Percentiles rank a stretch among this genome's conserved stretches.
These are phyloP conservation scores for Scedosporium dehoogii DNA, from an alignment of 2,329 filamentous ascomycete species.

Conservation along the genomic window DNA sequence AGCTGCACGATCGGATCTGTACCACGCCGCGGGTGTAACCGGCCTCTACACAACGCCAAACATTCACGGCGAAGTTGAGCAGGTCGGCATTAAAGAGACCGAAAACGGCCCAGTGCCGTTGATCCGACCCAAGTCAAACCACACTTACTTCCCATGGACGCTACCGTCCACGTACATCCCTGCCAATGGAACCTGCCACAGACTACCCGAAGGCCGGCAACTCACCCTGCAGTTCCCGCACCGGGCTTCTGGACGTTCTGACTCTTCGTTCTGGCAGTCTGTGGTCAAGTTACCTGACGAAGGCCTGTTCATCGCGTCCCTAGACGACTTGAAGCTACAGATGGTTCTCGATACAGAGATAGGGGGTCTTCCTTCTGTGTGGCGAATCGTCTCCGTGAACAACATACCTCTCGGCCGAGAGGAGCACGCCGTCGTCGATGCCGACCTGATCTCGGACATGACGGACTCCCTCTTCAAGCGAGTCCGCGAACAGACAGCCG, in stretches of 20 bases:
- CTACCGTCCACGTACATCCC: constrained; percentile 68
- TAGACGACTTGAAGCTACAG: constrained; percentile 52
- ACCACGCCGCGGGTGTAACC: constrained; percentile 79
- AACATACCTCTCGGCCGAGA: constrained; percentile 75
- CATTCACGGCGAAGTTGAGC: constrained; percentile 36
- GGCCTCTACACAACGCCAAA: constrained; percentile 69
- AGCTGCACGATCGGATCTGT: constrained; percentile 71
- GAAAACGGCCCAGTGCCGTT: constrained; percentile 29
- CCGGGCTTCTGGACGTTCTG: constrained; percentile 28
- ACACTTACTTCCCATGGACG: constrained; percentile 90
- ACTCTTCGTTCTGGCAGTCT: constrained; percentile 28
- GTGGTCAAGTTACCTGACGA: constrained; percentile 13
- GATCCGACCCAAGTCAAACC: constrained; percentile 55
- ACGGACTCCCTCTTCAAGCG: constrained; percentile 78
- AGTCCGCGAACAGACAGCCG: constrained; percentile 58
- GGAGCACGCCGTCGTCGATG: constrained; percentile 73
- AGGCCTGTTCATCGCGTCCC: constrained; percentile 15
- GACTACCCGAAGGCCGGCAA: constrained; percentile 59
- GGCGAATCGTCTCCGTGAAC: constrained; percentile 71
- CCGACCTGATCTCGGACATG: constrained; percentile 65
- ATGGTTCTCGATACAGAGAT: constrained; percentile 54
- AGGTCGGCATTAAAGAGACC: constrained; percentile 32
- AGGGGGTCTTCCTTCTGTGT: constrained; percentile 25
- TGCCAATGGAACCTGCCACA: constrained; percentile 64
- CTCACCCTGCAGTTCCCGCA: constrained; percentile 56